Evolutionary conservation across 495 filamentous ascomycete species (phyloP).

Genomic region (Aspergillus mulundensis): DNA sequence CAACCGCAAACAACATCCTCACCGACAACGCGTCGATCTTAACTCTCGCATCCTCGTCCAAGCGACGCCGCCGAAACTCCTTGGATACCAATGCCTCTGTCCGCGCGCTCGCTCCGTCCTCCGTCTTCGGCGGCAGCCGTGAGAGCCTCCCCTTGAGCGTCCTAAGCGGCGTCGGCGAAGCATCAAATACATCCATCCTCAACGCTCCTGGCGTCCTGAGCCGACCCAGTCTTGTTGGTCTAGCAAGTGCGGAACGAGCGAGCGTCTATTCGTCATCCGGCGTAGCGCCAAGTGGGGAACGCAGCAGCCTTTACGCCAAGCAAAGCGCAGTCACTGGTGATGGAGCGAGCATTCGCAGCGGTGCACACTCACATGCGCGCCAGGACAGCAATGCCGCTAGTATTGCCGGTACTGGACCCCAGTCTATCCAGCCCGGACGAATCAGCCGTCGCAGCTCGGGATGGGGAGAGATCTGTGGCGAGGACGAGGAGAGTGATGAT

Average conservation of each 20-base stretch:
- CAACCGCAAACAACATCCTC: conserved; percentile 86
- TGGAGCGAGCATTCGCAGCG: conserved; percentile 74
- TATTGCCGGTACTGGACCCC: conserved; percentile 50
- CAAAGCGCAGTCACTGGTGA: conserved; percentile 58
- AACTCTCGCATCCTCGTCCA: conserved; percentile 93
- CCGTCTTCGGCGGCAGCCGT: conserved; percentile 81
- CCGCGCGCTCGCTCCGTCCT: conserved; percentile 86
- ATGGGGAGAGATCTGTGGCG: conserved; percentile 56
- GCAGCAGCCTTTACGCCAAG: conserved; percentile 79
- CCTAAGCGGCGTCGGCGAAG: conserved; percentile 66
- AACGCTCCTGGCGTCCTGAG: conserved; percentile 44
- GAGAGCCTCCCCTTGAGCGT: conserved; percentile 88
- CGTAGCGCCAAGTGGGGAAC: conserved; percentile 63
- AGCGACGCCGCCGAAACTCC: conserved; percentile 79
- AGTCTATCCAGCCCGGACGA: conserved; percentile 37
- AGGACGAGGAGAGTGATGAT: conserved; percentile 29
- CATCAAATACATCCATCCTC: conserved; percentile 47
- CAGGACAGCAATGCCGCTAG: conserved; percentile 81
- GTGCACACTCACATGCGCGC: conserved; percentile 66
- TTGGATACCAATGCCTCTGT: conserved; percentile 96
- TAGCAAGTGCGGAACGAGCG: conserved; percentile 70
- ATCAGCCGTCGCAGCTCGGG: conserved; percentile 60
- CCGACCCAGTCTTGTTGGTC: conserved; percentile 54
- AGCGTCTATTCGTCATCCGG: conserved; percentile 85
- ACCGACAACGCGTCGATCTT: conserved; percentile 95